These are phyloP conservation scores for Xylaria intraflava DNA, from an alignment of 495 filamentous ascomycete species.

Conservation along the genomic window DNA sequence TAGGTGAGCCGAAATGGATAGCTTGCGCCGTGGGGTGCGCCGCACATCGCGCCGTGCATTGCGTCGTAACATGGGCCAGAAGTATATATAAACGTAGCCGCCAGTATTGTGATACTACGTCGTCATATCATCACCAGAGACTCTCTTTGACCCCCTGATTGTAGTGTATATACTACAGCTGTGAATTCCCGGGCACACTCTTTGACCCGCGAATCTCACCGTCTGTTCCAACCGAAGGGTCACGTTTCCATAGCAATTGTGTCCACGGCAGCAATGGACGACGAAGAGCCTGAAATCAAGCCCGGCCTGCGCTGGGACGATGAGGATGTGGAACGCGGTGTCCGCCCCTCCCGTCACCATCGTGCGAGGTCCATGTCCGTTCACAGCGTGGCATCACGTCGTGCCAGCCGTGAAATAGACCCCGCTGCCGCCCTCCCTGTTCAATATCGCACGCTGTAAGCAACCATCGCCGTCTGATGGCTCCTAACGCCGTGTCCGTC, in stretches of 20 bases:
- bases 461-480: neutral
- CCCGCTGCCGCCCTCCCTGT: conserved; percentile 46
- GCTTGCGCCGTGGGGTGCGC: neutral
- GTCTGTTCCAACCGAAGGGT: neutral
- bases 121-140: no score
- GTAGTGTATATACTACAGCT: no score
- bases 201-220: neutral
- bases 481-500: neutral
- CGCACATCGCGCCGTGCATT: no score
- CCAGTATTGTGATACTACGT: neutral
- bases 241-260: neutral
- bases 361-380: conserved; percentile 32
- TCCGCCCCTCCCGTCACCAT: conserved; percentile 12
- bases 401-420: conserved; percentile 29
- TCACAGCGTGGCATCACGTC: conserved; percentile 25
- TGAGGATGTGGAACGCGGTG: conserved; percentile 23
- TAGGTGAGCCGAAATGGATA: neutral
- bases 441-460: conserved; percentile 47
- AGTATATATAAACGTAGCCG: conserved; percentile 1
- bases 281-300: conserved; percentile 19
- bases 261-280: conserved; percentile 4
- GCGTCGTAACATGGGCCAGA: no score
- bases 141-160: no score
- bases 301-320: conserved; percentile 29
- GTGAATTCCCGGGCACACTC: neutral